Evolutionary conservation across 352 stramenopile species (phyloP).

Genomic region (Globisporangium cylindrosporum): DNA sequence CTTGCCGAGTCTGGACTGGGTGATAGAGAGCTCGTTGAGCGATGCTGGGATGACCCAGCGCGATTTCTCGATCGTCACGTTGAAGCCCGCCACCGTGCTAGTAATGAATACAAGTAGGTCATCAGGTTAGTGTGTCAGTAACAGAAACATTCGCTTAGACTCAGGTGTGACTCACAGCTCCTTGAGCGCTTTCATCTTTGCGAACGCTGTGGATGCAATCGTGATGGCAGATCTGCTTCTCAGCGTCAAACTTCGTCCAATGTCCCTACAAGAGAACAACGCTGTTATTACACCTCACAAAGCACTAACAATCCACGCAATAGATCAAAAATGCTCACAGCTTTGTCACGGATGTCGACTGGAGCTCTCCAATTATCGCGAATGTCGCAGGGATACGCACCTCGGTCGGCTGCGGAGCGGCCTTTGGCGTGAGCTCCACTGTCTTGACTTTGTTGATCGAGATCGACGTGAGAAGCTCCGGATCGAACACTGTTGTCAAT

Average conservation of each 20-base stretch:
- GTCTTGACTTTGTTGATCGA: background rate
- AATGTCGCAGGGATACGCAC: background rate
- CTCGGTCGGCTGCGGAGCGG: background rate
- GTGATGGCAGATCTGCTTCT: background rate
- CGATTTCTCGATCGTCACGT: slow-evolving; percentile 1
- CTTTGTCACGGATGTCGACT: slow-evolving; percentile 2
- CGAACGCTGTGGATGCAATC: background rate
- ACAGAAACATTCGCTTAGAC: background rate
- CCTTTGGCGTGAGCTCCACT: background rate
- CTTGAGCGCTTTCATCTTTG: slow-evolving; percentile 1
- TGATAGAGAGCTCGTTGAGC: slow-evolving; percentile 4
- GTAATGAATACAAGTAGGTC: background rate
- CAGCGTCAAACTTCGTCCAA: background rate
- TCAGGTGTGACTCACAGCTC: slow-evolving; percentile 2
- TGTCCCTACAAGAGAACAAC: background rate
- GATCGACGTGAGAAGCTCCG: slow-evolving; percentile 4
- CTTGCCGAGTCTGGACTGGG: background rate
- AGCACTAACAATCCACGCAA: background rate
- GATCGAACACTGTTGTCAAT: background rate
- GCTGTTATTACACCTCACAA: background rate
- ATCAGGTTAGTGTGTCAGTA: background rate
- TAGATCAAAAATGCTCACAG: background rate
- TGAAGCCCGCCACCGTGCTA: slow-evolving; percentile 2
- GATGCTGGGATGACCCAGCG: slow-evolving; percentile 5
- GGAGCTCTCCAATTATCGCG: background rate